Conservation (phyloP, 179 eudicot species). For the Spergularia azorica region DNA sequence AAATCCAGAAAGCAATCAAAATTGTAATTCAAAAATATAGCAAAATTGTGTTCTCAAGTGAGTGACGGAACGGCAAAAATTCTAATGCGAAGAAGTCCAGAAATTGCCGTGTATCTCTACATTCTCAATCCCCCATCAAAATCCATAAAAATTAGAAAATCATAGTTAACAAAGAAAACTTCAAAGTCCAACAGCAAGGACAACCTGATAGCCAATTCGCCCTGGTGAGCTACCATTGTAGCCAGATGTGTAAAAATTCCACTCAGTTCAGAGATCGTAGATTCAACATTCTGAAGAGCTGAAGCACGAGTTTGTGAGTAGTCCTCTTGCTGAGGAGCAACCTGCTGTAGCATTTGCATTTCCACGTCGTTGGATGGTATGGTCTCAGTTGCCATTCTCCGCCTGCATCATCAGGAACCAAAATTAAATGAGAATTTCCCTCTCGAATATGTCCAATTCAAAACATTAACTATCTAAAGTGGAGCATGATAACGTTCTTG, state of each 20-base stretch:
- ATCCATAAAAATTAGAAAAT: background rate
- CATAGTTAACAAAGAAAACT: background rate
- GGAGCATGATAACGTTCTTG: background rate
- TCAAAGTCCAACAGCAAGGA: background rate
- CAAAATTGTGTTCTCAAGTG: background rate
- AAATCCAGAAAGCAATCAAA: background rate
- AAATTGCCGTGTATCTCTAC: background rate
- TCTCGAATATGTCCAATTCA: background rate
- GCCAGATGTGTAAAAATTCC: slow-evolving; percentile 89
- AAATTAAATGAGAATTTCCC: background rate
- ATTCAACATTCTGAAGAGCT: slow-evolving; percentile 90
- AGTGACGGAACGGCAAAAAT: background rate
- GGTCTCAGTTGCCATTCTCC: slow-evolving; percentile 59
- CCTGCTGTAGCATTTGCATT: slow-evolving; percentile 78
- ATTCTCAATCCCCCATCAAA: background rate
- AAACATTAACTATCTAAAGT: background rate
- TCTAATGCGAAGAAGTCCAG: background rate
- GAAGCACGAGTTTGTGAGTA: slow-evolving; percentile 55
- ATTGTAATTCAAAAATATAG: background rate
- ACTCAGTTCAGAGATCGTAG: slow-evolving; percentile 77
- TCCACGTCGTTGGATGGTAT: slow-evolving; percentile 57
- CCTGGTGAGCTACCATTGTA: slow-evolving; percentile 85
- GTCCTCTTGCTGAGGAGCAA: slow-evolving; percentile 67
- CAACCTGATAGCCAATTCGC: slow-evolving; percentile 89
- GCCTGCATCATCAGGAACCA: slow-evolving; percentile 44